A percentile compares a stretch with the other conserved stretches of the same genome.
phyloP scores from a whole-genome alignment of 2,329 filamentous ascomycete species.

The Exophiala viscosa region DNA sequence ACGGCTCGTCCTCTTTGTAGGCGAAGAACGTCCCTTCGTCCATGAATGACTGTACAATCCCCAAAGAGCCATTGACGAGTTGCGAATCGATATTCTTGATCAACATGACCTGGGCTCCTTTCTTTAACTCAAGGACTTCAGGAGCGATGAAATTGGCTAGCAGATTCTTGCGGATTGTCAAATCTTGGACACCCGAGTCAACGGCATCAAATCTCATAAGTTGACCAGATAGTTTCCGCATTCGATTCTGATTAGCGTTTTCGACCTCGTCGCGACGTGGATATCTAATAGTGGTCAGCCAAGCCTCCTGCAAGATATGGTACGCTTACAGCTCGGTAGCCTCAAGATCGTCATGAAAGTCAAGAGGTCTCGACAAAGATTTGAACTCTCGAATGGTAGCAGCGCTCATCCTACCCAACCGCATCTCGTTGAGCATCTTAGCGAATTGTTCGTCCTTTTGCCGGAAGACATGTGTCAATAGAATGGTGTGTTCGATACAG shows the following conservation, averaged over 20 bases:
- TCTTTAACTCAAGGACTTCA: conserved; percentile 72
- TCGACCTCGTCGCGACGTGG: conserved; percentile 90
- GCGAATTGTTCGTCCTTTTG: conserved; percentile 90
- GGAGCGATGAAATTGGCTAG: conserved; percentile 92
- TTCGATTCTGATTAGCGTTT: conserved; percentile 70
- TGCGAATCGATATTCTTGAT: conserved; percentile 97
- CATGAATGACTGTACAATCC: conserved; percentile 81
- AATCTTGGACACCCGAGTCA: conserved; percentile 70
- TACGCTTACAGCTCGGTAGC: conserved; percentile 72
- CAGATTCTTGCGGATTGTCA: conserved; percentile 67
- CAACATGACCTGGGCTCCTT: conserved; percentile 96
- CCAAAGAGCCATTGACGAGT: conserved; percentile 89
- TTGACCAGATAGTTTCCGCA: conserved; percentile 68
- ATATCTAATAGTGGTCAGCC: conserved; percentile 52
- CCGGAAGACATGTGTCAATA: conserved; percentile 91
- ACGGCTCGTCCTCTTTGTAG: conserved; percentile 57
- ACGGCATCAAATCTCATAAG: conserved; percentile 65
- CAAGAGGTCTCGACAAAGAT: conserved; percentile 65
- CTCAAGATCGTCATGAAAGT: conserved; percentile 69
- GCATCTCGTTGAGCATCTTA: conserved; percentile 96
- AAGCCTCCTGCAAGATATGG: neutral
- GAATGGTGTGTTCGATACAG: conserved; percentile 91
- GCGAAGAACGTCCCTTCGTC: conserved; percentile 59
- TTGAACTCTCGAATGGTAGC: conserved; percentile 74
- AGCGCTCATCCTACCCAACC: conserved; percentile 75